Base-by-base conservation (phyloP, 139 green algal genomes). In the Chlamydomonas incerta region DNA sequence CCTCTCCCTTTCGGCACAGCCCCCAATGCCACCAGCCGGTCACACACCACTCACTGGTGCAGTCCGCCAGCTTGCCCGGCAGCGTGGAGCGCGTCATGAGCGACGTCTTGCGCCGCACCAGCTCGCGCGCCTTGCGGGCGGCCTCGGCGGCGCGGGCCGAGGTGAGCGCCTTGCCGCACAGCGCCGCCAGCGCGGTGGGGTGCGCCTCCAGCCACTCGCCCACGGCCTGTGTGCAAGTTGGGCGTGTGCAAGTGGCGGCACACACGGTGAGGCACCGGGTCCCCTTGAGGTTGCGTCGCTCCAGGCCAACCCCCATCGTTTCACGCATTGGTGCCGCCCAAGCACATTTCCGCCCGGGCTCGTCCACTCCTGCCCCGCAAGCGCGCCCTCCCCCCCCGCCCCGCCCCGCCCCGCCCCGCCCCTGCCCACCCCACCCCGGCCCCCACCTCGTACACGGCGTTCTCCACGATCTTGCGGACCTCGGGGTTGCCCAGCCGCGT, bases 31-130 rank as follows among this genome's bases (percentile, higher is more conserved):
- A n/a, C n/a, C n/a, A n/a, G n/a, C n/a, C n/a, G n/a, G n/a, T n/a
- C n/a, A n/a, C n/a, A n/a, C n/a, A n/a, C n/a, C n/a, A n/a, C 67
- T 74, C 77, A 89, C 86, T 93, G 9, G 92, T 93, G 94, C 97
- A 99, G 92, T 99, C 97, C 0, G 97, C 95, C 72, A 99, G 95
- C 93, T 99, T 99, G 50, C 97, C 97, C 0, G 97, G 97, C 83
- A 99, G 96, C 58, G 93, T 98, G 72, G 88, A 95, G 28, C 91
- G 88, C 10, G 90, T 96, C 41, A 50, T 50, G n/a, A 99, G 94
- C 74, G 96, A 93, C 52, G 81, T 93, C 93, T 99, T 99, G 74
- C 96, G 90, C 46, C 97, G 93, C 83, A 99, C 97, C 87, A 99
- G 90, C 87, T 99, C 97, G 0, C 97, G 90, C 35, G 97, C 97